Evolutionary conservation across 164 flowering plant genomes (phyloP), one percentile per base, ranked within the genome.

Genomic region (Nelumbo lutea): DNA sequence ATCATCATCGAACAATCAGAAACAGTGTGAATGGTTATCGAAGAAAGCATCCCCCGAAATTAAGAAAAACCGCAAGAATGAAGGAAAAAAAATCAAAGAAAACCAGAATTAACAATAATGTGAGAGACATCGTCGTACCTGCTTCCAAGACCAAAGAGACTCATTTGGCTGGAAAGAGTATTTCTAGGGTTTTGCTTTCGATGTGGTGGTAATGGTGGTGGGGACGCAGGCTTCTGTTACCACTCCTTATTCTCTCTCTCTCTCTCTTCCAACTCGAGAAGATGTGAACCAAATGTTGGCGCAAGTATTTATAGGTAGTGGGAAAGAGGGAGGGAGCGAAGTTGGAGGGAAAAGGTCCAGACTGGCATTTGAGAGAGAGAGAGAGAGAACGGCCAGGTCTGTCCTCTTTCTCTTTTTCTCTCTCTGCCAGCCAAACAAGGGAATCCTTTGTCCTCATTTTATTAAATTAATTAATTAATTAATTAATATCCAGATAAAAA

Each of bases 121-220:
- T 39, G 13, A 65, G 38, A 68, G 51, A 64, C 10, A 51, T 46
- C n/a, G 2, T 9, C 3, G 38, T 69, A 82, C 88, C 88, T 81
- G 83, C 74, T 84, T 62, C 89, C 89, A 6, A 87, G 84, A 74
- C 91, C 91, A 46, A 85, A 85, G 73, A 87, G 86, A 70, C 86
- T 83, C 91, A 87, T 87, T 39, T 51, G 42, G 27, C 14, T 61
- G 72, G 9, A 3, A 9, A 61, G 47, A 15, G 38, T n/a, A 42
- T 6, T 50, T 50, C 27, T 50, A 2, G 8, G 53, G 2, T 6
- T 9, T 50, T 50, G 53, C 53, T 50, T 50, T 13, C 53, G 11
- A 47, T 5, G 51, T 47, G 5, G 51, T 42, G 50, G 38, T 38
- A 3, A 2, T n/a, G 51, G 51, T 47, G 5, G 51, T 42, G 50